A percentile compares a stretch with the other conserved stretches of the same genome.
phyloP scores from a whole-genome alignment of 1,284 basidiomycete species.

The Apiotrichum domesticum region DNA sequence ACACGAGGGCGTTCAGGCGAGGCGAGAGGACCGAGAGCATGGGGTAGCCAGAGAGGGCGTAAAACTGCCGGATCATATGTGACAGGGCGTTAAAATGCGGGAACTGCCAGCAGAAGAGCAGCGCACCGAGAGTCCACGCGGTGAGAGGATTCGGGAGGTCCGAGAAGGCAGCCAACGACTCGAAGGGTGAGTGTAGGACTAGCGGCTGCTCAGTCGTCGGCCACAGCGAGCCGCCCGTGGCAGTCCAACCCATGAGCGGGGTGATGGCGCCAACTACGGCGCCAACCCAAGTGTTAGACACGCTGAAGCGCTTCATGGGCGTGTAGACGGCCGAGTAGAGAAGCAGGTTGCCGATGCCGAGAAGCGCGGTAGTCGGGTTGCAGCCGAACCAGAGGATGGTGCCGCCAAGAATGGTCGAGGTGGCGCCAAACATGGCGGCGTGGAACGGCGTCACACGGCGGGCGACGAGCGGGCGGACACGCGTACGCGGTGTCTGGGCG shows the following conservation, averaged over 20 bases:
- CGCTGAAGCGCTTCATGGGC: slow-evolving; percentile 80
- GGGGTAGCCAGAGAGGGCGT: slow-evolving; percentile 86
- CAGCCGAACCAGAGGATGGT: slow-evolving; percentile 74
- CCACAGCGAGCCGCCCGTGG: slow-evolving; percentile 74
- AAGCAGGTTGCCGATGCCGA: slow-evolving; percentile 78
- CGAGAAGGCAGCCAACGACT: neutral
- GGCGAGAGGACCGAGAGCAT: slow-evolving; percentile 87
- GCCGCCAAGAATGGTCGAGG: slow-evolving; percentile 71
- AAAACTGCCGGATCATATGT: slow-evolving; percentile 76
- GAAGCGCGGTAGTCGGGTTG: slow-evolving; percentile 76
- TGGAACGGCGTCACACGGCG: slow-evolving; percentile 76
- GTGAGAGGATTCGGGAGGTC: slow-evolving; percentile 60
- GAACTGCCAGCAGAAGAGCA: slow-evolving; percentile 97
- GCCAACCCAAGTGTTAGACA: slow-evolving; percentile 94
- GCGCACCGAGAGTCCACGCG: slow-evolving; percentile 65
- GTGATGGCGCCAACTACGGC: slow-evolving; percentile 87
- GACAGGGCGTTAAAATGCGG: slow-evolving; percentile 97
- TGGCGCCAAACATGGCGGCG: slow-evolving; percentile 69
- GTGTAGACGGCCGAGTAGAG: slow-evolving; percentile 93
- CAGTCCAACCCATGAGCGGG: slow-evolving; percentile 97
- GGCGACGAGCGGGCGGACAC: slow-evolving; percentile 81
- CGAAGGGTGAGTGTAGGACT: slow-evolving; percentile 30
- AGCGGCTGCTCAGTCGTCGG: slow-evolving; percentile 59
- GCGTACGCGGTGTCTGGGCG: slow-evolving; percentile 91
- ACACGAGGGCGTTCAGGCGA: slow-evolving; percentile 73